phyloP scores from a whole-genome alignment of 225 moss, liverwort and hornwort species.

The Lunularia cruciata region DNA sequence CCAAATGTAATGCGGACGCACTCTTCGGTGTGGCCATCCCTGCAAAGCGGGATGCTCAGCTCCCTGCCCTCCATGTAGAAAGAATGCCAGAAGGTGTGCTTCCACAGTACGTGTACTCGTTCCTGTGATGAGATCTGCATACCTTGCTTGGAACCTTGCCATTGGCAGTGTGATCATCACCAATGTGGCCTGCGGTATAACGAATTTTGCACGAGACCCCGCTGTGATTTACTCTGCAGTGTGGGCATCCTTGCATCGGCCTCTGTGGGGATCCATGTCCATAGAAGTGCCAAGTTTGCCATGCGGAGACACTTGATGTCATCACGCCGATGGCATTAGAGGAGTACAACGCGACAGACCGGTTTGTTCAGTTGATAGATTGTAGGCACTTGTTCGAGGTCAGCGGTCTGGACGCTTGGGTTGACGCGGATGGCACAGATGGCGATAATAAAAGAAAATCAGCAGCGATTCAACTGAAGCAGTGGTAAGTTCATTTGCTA shows the following conservation, averaged over 20 bases:
- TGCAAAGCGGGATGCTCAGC: constrained; percentile 40
- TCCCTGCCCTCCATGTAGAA: constrained; percentile 43
- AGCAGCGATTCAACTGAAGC: constrained; percentile 34
- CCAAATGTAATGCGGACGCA: constrained; percentile 31
- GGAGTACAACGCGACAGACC: constrained; percentile 37
- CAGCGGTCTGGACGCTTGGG: constrained; percentile 44
- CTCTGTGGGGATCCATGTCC: constrained; percentile 55
- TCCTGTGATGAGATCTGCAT: constrained; percentile 29
- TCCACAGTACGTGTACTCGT: constrained; percentile 35
- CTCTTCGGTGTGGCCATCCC: constrained; percentile 42
- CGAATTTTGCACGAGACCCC: constrained; percentile 43
- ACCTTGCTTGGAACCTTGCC: constrained; percentile 43
- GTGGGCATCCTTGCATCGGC: constrained; percentile 42
- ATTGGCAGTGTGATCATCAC: constrained; percentile 46
- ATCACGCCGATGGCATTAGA: constrained; percentile 31
- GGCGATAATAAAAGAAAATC: background rate
- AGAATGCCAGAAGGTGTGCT: constrained; percentile 39
- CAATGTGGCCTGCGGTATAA: constrained; percentile 29
- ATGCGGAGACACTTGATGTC: constrained; percentile 32
- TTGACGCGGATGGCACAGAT: constrained; percentile 25
- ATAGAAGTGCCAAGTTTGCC: constrained; percentile 39
- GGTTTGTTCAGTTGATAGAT: constrained; percentile 38
- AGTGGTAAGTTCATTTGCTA: constrained; percentile 51
- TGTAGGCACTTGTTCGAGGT: constrained; percentile 50
- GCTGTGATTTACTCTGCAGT: constrained; percentile 41